Base-by-base conservation (phyloP, 371 early-diverging fungal genomes). In the Chytridiales sp. region DNA sequence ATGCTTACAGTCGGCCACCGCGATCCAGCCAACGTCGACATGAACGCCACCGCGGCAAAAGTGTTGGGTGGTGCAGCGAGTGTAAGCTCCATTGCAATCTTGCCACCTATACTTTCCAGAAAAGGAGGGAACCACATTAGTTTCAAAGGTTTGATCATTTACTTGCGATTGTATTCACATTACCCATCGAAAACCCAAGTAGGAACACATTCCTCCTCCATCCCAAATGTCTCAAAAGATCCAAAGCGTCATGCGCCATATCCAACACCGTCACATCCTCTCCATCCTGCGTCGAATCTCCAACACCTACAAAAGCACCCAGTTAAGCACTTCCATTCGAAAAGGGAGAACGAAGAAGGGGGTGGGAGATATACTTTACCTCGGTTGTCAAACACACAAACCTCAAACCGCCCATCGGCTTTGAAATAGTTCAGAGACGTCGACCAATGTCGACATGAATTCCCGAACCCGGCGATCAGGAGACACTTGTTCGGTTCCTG, bases 151-250 rank as follows among this genome's bases (percentile, higher is more conserved):
- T 13, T 22, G 8, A 8, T 6, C 29, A 22, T 13, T 29, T 42
- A 22, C 42, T 24, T 8, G 32, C 24, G 13, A 24, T 21, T 52
- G 24, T 34, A 38, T 5, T 22, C 44, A n/a, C n/a, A n/a, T 32
- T 30, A 50, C 90, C 89, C 89, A 89, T 88, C 2, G 87, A 87
- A 5, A 89, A 75, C 3, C 90, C 92, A 21, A 80, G 82, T 36
- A 89, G 36, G 65, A 88, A 83, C 9, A 89, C 74, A 36, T 80
- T 62, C 1, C 68, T 47, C 0, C 61, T 75, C 89, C 90, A 90
- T 0, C 77, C 81, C 38, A 90, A 54, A 27, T 84, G 79, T 42
- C 82, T 79, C 42, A 90, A 63, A 17, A 92, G 61, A 13, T 76
- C 76, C 30, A 76, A 53, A 0, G 87, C 78, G 56, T 92, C 92